Evolutionary conservation across 1,139 yeast genomes (phyloP).

Genomic region (Saccharomyces hybrid): DNA sequence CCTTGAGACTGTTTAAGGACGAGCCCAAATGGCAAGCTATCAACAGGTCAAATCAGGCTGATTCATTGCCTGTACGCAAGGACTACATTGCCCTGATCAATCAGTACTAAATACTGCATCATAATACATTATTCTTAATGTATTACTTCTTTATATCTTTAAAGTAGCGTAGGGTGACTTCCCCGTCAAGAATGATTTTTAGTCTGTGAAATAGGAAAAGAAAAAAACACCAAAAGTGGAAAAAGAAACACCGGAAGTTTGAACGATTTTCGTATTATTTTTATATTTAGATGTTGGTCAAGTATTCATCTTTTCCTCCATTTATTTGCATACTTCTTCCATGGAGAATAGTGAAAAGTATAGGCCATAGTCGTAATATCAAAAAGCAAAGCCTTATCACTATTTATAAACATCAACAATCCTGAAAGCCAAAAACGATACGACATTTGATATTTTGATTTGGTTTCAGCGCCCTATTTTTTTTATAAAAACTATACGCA

Average conservation of each 20-base stretch:
- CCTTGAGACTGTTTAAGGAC: constrained; percentile 80
- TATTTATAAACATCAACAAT: background rate
- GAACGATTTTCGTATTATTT: background rate
- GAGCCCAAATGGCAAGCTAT: constrained; percentile 97
- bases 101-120: background rate
- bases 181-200: background rate
- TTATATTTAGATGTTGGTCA: background rate
- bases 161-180: background rate
- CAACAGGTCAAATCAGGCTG: constrained; percentile 50
- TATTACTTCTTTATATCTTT: background rate
- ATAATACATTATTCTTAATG: background rate
- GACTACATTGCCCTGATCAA: constrained; percentile 32
- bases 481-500: background rate
- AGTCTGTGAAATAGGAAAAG: background rate
- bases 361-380: background rate
- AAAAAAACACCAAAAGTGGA: background rate
- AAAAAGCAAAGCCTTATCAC: background rate
- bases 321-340: background rate
- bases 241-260: background rate
- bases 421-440: background rate
- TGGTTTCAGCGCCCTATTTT: background rate
- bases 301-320: background rate
- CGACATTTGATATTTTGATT: background rate
- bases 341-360: background rate
- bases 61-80: constrained; percentile 35